Evolutionary conservation across 2,329 filamentous ascomycete species (phyloP).

Genomic region (Nothophaeocryptopus gaeumannii): DNA sequence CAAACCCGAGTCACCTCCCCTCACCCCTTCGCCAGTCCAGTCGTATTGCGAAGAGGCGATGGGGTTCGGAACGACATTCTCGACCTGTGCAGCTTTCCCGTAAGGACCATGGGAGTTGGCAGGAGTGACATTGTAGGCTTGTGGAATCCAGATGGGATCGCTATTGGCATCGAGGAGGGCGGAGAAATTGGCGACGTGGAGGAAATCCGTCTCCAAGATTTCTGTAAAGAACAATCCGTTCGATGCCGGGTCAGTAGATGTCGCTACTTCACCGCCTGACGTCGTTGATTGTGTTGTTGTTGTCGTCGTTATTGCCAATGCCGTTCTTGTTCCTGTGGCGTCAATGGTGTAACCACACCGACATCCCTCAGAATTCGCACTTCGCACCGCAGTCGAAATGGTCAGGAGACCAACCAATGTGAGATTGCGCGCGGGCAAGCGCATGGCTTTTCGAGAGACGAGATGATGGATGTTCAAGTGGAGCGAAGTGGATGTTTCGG

Average conservation of each 20-base stretch:
- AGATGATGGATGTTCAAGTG: not conserved
- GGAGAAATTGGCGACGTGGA: slow-evolving; percentile 47
- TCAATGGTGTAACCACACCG: slow-evolving; percentile 68
- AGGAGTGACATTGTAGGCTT: slow-evolving; percentile 65
- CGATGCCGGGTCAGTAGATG: no score
- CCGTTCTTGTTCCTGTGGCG: slow-evolving; percentile 32
- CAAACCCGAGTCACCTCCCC: slow-evolving; percentile 52
- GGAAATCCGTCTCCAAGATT: slow-evolving; percentile 69
- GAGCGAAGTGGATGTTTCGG: not conserved
- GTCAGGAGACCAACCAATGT: not conserved
- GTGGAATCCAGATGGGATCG: slow-evolving; percentile 59
- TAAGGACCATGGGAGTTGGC: slow-evolving; percentile 59
- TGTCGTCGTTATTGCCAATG: no score
- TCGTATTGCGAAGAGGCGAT: slow-evolving; percentile 38
- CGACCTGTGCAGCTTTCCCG: slow-evolving; percentile 60
- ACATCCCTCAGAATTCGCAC: slow-evolving; percentile 48
- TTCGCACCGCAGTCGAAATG: not conserved
- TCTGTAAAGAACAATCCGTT: slow-evolving; percentile 62
- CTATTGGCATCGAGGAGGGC: slow-evolving; percentile 2
- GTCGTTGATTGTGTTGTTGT: no score
- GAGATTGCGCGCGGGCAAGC: not conserved
- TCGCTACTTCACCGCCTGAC: no score
- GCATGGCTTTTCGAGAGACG: slow-evolving; percentile 1
- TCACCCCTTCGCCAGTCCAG: slow-evolving; percentile 44
- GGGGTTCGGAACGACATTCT: slow-evolving; percentile 58